Percentiles rank a stretch among this genome's conserved stretches.
Evolutionary conservation across 805 yeast genomes (phyloP).

Genomic region (Maudiozyma serrabonitensis): DNA sequence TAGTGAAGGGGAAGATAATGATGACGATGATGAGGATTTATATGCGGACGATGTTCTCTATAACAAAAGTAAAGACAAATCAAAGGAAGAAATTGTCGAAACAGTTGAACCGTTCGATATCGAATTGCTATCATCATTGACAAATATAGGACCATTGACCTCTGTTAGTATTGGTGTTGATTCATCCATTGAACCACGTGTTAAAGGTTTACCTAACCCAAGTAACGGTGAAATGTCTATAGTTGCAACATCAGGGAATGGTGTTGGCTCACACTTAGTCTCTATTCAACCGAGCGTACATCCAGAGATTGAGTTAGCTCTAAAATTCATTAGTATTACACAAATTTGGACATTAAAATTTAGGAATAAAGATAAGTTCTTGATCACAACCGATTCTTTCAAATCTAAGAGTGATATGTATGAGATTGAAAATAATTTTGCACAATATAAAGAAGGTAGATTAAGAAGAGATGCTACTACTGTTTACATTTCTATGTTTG

Average conservation of each 20-base stretch:
- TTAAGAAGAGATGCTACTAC: constrained; percentile 58
- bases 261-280: constrained; percentile 43
- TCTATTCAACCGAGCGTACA: constrained; percentile 58
- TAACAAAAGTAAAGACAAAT: constrained; percentile 10
- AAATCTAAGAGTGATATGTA: constrained; percentile 61
- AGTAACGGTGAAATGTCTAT: constrained; percentile 56
- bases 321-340: constrained; percentile 62
- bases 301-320: constrained; percentile 57
- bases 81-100: constrained; percentile 13
- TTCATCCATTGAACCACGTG: constrained; percentile 39
- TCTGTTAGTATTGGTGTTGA: constrained; percentile 56
- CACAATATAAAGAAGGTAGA: constrained; percentile 49
- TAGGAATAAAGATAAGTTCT: constrained; percentile 40
- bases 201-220: constrained; percentile 61
- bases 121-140: constrained; percentile 41
- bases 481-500: constrained; percentile 53
- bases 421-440: constrained; percentile 51
- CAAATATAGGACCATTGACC: constrained; percentile 66
- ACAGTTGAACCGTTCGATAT: constrained; percentile 32
- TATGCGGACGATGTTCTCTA: constrained; percentile 16
- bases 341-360: constrained; percentile 61
- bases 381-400: constrained; percentile 62
- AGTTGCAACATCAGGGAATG: constrained; percentile 61
- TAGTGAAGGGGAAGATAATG: constrained; percentile 23
- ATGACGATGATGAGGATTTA: constrained; percentile 27